Base-by-base conservation (phyloP, 2,329 filamentous ascomycete species). In the Trichoderma breve region DNA sequence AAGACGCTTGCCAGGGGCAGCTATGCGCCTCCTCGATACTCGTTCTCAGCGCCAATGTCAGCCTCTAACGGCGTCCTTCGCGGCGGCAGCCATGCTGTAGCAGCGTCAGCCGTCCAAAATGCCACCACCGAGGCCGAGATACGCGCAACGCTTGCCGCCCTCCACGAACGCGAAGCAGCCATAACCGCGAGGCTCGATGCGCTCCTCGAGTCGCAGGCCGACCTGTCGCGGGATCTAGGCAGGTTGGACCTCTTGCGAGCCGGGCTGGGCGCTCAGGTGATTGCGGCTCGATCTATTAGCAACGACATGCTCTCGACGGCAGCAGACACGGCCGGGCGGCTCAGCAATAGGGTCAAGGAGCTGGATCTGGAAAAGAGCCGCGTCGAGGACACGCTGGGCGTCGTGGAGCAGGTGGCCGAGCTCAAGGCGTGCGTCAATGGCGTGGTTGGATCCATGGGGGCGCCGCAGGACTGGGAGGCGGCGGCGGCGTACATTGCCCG, bases 401-500 rank as follows among this genome's bases (percentile, higher is more conserved):
- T 98, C 3, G 96, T 98, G 12, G 95, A 98, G 82, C 95, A 98
- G 83, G 95, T 99, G 15, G 93, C 93, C 6, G 96, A 99, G 85
- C 91, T 99, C 75, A 98, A 98, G 83, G 93, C 96, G 9, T 99
- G 96, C 80, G 93, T 98, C 43, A 90, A 98, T 73, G 96, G 96
- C 57, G 95, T 98, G 12, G 91, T 95, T 30, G 96, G 95, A 21
- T 97, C 93, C 73, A 99, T 99, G 96, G 96, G 95, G 39, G 95
- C 95, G 5, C 94, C 96, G 55, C 96, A 99, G 82, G 96, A 99
- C 83, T 99, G 96, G 96, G 96, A 99, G 82, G 96, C 94, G 3
- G 96, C 96, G 4, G 96, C 96, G 2, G 92, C 89, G 61, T 98
- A 98, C 81, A 87, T 99, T 72, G 90, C 92, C 74, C 89, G 95